phyloP scores from a whole-genome alignment of 345 rosid genomes.

The Salix suchowensis region DNA sequence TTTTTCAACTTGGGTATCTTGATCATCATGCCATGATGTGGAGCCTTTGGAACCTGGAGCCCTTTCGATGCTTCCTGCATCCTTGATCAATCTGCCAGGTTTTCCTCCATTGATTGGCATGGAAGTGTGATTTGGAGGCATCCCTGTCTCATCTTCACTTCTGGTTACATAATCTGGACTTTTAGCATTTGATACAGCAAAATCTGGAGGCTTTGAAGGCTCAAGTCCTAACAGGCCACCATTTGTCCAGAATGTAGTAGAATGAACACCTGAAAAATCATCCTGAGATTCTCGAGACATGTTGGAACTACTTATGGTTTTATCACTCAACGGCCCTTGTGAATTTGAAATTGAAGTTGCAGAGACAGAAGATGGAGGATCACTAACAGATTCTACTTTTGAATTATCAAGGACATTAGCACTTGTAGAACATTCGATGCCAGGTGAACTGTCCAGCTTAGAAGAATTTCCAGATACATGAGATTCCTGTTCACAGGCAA shows the following conservation, averaged over 20 bases:
- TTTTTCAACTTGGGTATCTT: slow-evolving; percentile 28
- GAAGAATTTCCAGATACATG: slow-evolving; percentile 29
- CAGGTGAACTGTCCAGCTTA: slow-evolving; percentile 31
- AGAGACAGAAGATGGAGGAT: background rate
- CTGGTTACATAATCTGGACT: slow-evolving; percentile 22
- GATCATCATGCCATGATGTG: slow-evolving; percentile 12
- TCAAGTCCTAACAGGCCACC: slow-evolving; percentile 86
- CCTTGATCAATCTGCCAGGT: slow-evolving; percentile 25
- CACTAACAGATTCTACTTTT: slow-evolving; percentile 13
- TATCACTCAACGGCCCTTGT: slow-evolving; percentile 16
- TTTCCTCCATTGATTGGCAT: slow-evolving; percentile 18
- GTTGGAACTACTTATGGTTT: slow-evolving; percentile 12
- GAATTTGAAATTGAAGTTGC: slow-evolving; percentile 13
- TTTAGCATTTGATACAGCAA: slow-evolving; percentile 42
- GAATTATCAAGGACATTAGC: slow-evolving; percentile 18
- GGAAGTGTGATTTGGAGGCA: slow-evolving; percentile 17
- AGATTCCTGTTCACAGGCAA: slow-evolving; percentile 25
- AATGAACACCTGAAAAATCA: slow-evolving; percentile 30
- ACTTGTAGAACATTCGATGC: slow-evolving; percentile 8
- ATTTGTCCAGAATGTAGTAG: slow-evolving; percentile 83
- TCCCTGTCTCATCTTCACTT: slow-evolving; percentile 19
- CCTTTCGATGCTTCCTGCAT: slow-evolving; percentile 21
- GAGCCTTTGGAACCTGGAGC: slow-evolving; percentile 19
- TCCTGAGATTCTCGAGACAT: slow-evolving; percentile 37
- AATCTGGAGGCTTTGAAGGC: slow-evolving; percentile 91